These are phyloP conservation scores for Eucalyptus regnans DNA, from an alignment of 345 rosid genomes.

Conservation along the genomic window DNA sequence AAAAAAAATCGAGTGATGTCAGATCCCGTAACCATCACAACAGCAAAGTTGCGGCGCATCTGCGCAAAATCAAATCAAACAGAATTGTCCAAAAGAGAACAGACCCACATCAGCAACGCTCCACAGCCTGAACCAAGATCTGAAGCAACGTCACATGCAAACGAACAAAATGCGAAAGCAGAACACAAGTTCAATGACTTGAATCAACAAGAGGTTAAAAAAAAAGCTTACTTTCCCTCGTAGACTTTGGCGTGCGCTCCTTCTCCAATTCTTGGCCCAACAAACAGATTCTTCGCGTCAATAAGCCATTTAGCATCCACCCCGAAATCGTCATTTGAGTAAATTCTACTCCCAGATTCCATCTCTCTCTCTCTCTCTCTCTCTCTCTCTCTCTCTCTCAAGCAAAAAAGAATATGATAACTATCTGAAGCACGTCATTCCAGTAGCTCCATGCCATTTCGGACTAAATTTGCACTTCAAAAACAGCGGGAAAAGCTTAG, in stretches of 20 bases:
- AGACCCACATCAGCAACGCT: background rate
- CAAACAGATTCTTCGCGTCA: constrained; percentile 88
- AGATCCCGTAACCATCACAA: background rate
- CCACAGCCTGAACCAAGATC: background rate
- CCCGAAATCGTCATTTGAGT: constrained; percentile 29
- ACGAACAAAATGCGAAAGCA: background rate
- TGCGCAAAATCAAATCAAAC: background rate
- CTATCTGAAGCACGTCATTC: background rate
- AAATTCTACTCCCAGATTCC: constrained; percentile 64
- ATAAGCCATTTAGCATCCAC: constrained; percentile 75
- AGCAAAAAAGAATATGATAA: background rate
- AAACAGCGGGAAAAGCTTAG: background rate
- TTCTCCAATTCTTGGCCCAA: constrained; percentile 95
- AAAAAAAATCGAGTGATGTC: background rate
- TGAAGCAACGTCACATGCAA: background rate
- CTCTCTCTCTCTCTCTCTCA: background rate
- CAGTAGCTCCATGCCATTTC: background rate
- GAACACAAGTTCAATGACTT: background rate
- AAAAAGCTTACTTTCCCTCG: constrained; percentile 78
- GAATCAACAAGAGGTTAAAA: background rate
- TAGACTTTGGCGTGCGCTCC: constrained; percentile 99
- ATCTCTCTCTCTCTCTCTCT: constrained; percentile 11
- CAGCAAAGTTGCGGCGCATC: background rate
- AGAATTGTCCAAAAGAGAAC: background rate
- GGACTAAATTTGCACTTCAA: background rate